Evolutionary conservation across 495 filamentous ascomycete genomes (phyloP), one percentile per base, ranked within the genome.

Genomic region (Sabuloglossum arenarium): DNA sequence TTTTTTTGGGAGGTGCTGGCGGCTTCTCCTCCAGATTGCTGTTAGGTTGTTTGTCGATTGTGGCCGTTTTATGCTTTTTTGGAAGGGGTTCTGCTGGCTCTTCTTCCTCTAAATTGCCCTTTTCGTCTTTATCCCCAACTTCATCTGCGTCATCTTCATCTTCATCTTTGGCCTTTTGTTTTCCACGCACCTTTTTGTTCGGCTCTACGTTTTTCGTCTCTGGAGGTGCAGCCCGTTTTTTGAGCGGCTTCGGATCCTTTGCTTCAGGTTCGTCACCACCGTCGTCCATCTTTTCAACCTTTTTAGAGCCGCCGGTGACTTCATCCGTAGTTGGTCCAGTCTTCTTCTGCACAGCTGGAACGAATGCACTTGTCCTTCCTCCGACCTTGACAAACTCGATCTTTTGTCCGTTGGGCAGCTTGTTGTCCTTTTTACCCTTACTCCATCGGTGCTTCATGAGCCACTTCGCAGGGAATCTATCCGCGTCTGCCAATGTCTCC

Each of bases 361-460:
- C 86, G 32, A 91, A 79, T 27, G 86, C 90, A 59, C 85, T 93
- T 2, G 91, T 95, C 58, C 91, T 74, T 2, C 87, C 86, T 3
- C 89, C 88, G 5, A 96, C 89, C 12, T 81, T 95, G 24, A 96
- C 60, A 62, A 83, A 88, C 0, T 76, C 79, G 30, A 97, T 80
- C 67, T 80, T 86, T 56, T 85, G 82, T 0, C 91, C 91, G 60
- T 81, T 94, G 1, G 88, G 88, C 25, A 96, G 67, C 19, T 69
- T 77, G 2, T 72, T 73, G 54, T 84, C 82, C 64, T 89, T 89
- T 69, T 85, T 85, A 14, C 89, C 89, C 63, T 93, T 94, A 10
- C 80, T 74, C 90, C 89, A 95, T 21, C 91, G 79, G 66, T 94
- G 78, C 49, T 86, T 80, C 73, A 96, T 93, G 29, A 98, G 70